Evolutionary conservation across 768 basidiomycete species (phyloP).

Genomic region (Lactarius sp.): DNA sequence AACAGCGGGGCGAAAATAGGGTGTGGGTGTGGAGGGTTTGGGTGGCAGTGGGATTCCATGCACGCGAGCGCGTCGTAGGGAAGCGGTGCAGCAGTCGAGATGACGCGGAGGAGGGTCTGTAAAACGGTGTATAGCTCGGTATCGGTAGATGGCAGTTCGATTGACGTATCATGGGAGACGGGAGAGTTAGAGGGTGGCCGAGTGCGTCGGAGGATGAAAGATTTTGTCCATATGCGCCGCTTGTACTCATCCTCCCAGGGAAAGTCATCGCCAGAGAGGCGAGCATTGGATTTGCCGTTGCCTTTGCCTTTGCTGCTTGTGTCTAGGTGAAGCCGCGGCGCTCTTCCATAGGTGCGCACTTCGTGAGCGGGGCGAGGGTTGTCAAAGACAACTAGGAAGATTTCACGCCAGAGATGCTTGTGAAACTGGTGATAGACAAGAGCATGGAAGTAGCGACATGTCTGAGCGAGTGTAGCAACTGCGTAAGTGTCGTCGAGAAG

Average conservation of each 20-base stretch:
- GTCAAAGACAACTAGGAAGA: conserved; percentile 38
- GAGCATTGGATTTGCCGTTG: conserved; percentile 3
- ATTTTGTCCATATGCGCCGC: conserved; percentile 29
- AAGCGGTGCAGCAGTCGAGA: conserved; percentile 34
- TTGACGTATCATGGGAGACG: not conserved
- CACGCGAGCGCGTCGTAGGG: conserved; percentile 27
- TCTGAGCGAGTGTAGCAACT: conserved; percentile 33
- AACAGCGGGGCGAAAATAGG: conserved; percentile 36
- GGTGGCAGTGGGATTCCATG: not conserved
- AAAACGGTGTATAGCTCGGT: conserved; percentile 28
- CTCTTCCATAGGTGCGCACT: conserved; percentile 1
- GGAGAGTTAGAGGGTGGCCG: not conserved
- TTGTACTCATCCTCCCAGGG: conserved; percentile 29
- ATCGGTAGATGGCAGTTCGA: not conserved
- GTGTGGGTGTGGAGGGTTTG: conserved; percentile 6
- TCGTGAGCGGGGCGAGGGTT: conserved; percentile 28
- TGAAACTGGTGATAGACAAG: conserved; percentile 34
- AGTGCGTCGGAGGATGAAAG: conserved; percentile 24
- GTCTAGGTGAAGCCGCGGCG: not conserved
- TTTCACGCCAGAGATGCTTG: conserved; percentile 36
- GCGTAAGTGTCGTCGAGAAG: conserved; percentile 29
- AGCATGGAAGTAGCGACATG: conserved; percentile 30
- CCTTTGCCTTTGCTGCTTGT: not conserved
- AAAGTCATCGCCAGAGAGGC: not conserved
- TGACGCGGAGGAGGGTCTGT: conserved; percentile 33